A percentile compares a stretch with the other conserved stretches of the same genome.
Evolutionary conservation across 192 early-diverging fungal species (phyloP).

Genomic region (Coemansia sp.): DNA sequence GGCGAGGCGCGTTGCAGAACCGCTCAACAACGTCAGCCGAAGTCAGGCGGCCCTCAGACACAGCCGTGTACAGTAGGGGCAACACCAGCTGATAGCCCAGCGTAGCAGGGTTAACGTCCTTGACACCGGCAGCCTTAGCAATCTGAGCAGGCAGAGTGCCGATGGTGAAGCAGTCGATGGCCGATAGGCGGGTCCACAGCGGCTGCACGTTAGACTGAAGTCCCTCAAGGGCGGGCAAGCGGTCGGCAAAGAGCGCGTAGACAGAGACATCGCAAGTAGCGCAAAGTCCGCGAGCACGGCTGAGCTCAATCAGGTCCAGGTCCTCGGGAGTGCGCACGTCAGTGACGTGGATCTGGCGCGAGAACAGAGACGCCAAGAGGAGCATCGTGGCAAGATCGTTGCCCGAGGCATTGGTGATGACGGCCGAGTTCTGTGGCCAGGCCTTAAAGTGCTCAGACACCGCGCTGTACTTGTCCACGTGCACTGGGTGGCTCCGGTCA

Average conservation of each 20-base stretch:
- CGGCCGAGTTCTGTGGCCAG: conserved; percentile 73
- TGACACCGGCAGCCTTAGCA: conserved; percentile 26
- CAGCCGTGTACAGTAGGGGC: conserved; percentile 79
- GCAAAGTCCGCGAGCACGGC: conserved; percentile 78
- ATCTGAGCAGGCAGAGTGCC: conserved; percentile 68
- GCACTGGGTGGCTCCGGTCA: conserved; percentile 35
- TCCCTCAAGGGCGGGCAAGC: conserved; percentile 17
- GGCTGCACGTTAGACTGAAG: conserved; percentile 59
- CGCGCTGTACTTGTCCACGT: conserved; percentile 59
- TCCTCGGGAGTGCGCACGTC: conserved; percentile 77
- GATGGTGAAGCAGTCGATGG: conserved; percentile 91
- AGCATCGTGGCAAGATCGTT: conserved; percentile 86
- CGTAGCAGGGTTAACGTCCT: conserved; percentile 18
- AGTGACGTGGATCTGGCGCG: conserved; percentile 86
- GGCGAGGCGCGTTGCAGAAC: conserved; percentile 80
- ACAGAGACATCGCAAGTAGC: conserved; percentile 96
- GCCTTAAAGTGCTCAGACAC: conserved; percentile 72
- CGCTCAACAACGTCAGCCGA: conserved; percentile 73
- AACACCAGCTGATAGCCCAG: conserved; percentile 44
- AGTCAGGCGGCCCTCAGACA: conserved; percentile 72
- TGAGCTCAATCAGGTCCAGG: conserved; percentile 78
- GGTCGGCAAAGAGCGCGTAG: conserved; percentile 70
- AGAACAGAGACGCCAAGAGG: conserved; percentile 80
- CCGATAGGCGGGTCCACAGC: conserved; percentile 76
- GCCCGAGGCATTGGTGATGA: conserved; percentile 83